These are phyloP conservation scores for Microbotryum saponariae DNA, from an alignment of 1,284 basidiomycete genomes.

Conservation along the genomic window DNA sequence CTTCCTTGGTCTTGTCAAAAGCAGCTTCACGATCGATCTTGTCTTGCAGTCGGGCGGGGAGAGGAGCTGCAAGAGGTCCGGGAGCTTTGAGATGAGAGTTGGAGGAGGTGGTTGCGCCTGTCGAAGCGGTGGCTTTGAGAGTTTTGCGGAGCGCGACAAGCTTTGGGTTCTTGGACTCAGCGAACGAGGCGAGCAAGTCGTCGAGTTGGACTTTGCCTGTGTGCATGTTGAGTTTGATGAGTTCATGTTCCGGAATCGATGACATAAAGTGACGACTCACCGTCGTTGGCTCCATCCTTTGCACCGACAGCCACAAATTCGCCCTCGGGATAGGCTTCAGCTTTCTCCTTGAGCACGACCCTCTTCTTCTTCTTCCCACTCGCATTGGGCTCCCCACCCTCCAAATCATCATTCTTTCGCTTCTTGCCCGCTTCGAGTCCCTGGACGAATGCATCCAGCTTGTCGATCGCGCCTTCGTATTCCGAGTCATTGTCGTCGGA, in stretches of 20 bases:
- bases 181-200: slow-evolving; percentile 60
- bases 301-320: slow-evolving; percentile 42
- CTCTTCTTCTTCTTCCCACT: slow-evolving; percentile 48
- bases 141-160: slow-evolving; percentile 45
- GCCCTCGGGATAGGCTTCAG: slow-evolving; percentile 63
- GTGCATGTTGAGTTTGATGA: neutral
- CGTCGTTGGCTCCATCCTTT: slow-evolving; percentile 35
- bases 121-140: slow-evolving; percentile 44
- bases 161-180: slow-evolving; percentile 41
- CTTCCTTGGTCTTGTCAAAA: slow-evolving; percentile 83
- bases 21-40: slow-evolving; percentile 87
- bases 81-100: slow-evolving; percentile 42
- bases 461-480: slow-evolving; percentile 50
- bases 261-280: slow-evolving; percentile 31
- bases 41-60: slow-evolving; percentile 79
- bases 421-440: slow-evolving; percentile 61
- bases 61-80: slow-evolving; percentile 69
- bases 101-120: slow-evolving; percentile 34
- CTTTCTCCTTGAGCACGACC: slow-evolving; percentile 59
- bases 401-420: slow-evolving; percentile 52
- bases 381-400: slow-evolving; percentile 27
- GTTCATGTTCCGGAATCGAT: neutral
- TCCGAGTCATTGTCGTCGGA: slow-evolving; percentile 24
- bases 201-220: slow-evolving; percentile 59
- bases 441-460: slow-evolving; percentile 63